These are phyloP conservation scores for Paramecium bursaria DNA, from an alignment of 73 alveolate species.

Conservation along the genomic window DNA sequence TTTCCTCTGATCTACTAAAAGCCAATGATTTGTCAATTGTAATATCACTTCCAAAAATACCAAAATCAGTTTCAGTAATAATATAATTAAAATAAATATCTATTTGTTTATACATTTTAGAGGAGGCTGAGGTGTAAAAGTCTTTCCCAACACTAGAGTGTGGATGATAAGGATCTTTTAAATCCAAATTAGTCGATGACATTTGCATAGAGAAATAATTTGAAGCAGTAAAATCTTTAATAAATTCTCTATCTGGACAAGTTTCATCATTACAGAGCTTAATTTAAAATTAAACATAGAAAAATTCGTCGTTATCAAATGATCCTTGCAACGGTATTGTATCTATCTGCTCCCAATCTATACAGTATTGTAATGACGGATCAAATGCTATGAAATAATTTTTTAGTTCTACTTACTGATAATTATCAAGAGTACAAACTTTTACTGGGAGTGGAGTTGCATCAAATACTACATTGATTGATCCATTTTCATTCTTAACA, in stretches of 20 bases:
- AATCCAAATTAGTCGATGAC: constrained; percentile 11
- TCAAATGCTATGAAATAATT: constrained; percentile 22
- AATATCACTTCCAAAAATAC: neutral
- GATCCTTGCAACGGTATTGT: constrained; percentile 9
- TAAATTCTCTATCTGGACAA: constrained; percentile 1
- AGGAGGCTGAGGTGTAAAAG: constrained; percentile 8
- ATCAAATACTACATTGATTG: neutral
- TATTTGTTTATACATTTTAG: constrained; percentile 18
- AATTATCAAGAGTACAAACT: neutral
- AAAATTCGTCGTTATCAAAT: constrained; percentile 22
- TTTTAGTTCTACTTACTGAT: constrained; percentile 4
- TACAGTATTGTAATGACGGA: constrained; percentile 10
- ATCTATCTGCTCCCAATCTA: constrained; percentile 26
- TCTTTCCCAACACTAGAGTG: constrained; percentile 11
- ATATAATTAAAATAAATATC: neutral
- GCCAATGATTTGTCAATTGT: constrained; percentile 11
- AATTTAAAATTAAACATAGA: neutral
- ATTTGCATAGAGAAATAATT: constrained; percentile 32
- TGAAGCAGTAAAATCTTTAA: neutral
- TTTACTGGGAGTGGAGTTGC: neutral
- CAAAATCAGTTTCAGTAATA: constrained; percentile 13
- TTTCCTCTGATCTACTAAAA: constrained; percentile 27
- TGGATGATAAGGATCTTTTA: constrained; percentile 8
- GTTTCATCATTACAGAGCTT: constrained; percentile 17
- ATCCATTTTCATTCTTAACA: neutral